These are phyloP conservation scores for Mediolabrus comicus DNA, from an alignment of 108 stramenopile species.

Conservation along the genomic window DNA sequence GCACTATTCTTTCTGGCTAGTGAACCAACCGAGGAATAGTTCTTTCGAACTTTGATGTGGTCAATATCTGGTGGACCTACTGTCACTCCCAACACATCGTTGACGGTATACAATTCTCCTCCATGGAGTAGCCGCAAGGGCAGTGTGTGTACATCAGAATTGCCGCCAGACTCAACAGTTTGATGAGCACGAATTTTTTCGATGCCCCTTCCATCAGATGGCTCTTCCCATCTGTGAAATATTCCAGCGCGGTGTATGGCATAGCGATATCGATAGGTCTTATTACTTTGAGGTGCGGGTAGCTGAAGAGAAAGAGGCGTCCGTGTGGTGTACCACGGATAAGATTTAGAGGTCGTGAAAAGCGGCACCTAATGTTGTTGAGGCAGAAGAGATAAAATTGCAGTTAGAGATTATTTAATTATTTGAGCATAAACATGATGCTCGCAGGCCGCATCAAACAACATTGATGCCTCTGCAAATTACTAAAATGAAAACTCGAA, in stretches of 20 bases:
- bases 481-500: background rate
- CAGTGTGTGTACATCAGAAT: conserved; percentile 41
- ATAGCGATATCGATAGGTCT: conserved; percentile 73
- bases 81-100: conserved; percentile 69
- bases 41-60: conserved; percentile 52
- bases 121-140: conserved; percentile 60
- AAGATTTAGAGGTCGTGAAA: conserved; percentile 70
- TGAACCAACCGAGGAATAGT: conserved; percentile 19
- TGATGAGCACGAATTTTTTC: conserved; percentile 28
- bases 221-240: conserved; percentile 71
- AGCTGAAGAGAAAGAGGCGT: conserved; percentile 52
- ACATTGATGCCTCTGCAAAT: background rate
- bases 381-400: background rate
- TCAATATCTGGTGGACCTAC: conserved; percentile 67
- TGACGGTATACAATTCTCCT: conserved; percentile 71
- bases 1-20: conserved; percentile 26
- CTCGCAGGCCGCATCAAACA: no score
- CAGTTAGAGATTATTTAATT: conserved; percentile 10
- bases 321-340: conserved; percentile 76
- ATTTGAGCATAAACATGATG: no score
- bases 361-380: conserved; percentile 35
- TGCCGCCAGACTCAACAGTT: background rate
- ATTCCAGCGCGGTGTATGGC: conserved; percentile 64
- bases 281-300: conserved; percentile 7
- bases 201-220: conserved; percentile 43